Percentiles rank a stretch among this genome's conserved stretches.
Evolutionary conservation across 164 flowering plant genomes (phyloP).

Genomic region (Vitis cinerea): DNA sequence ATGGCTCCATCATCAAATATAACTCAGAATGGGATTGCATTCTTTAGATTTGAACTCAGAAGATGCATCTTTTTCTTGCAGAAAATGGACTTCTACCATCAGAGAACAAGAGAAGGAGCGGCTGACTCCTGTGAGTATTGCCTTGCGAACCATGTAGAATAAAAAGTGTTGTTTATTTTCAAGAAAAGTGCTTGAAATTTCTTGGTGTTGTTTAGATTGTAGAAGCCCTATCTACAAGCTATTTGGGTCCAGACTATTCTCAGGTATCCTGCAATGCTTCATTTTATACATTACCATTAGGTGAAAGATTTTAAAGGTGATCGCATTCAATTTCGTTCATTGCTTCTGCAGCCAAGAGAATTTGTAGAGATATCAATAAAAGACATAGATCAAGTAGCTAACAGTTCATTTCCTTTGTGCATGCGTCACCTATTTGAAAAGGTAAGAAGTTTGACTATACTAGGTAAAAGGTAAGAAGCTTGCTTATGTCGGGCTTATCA

Average conservation of each 20-base stretch:
- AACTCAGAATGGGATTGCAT: no score
- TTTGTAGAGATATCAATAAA: conserved; percentile 68
- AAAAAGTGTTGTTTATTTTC: background rate
- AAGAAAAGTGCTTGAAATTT: conserved; percentile 11
- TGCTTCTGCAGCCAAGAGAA: conserved; percentile 58
- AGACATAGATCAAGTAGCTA: conserved; percentile 80
- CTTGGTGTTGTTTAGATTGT: conserved; percentile 52
- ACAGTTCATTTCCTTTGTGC: conserved; percentile 86
- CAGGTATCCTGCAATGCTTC: conserved; percentile 47
- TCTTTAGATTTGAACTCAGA: background rate
- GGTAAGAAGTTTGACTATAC: conserved; percentile 37
- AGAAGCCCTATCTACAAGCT: conserved; percentile 79
- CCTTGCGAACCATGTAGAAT: conserved; percentile 6
- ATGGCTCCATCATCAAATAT: no score
- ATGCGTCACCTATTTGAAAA: conserved; percentile 94
- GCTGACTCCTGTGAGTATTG: conserved; percentile 75
- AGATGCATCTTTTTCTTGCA: conserved; percentile 31
- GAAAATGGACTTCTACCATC: conserved; percentile 86
- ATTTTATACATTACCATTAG: background rate
- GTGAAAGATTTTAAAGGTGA: conserved; percentile 5
- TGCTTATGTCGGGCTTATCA: background rate
- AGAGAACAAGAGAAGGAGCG: conserved; percentile 83
- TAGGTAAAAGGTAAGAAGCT: background rate
- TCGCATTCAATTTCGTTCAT: background rate
- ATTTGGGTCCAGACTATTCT: conserved; percentile 93